phyloP scores from a whole-genome alignment of 2,329 filamentous ascomycete genomes.

The Amesomyces nigricolor region DNA sequence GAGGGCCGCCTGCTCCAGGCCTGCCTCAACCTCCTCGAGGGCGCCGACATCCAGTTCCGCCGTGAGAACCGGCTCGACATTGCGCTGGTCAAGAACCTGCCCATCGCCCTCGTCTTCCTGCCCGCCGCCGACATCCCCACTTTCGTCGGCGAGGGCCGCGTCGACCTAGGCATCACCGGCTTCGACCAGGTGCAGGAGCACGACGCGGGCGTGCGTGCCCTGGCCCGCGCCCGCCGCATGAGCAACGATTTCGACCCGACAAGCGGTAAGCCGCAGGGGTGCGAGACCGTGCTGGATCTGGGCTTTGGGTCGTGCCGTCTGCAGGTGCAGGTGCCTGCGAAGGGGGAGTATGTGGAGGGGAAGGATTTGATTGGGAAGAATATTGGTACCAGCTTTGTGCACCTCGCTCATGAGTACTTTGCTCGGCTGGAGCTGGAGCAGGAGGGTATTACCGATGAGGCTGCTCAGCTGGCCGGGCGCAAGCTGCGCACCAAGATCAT shows the following conservation, averaged over 20 bases:
- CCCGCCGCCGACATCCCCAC: slow-evolving; percentile 96
- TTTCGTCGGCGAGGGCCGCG: slow-evolving; percentile 90
- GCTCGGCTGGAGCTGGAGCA: slow-evolving; percentile 60
- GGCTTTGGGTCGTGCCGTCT: slow-evolving; percentile 88
- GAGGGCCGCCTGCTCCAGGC: slow-evolving; percentile 90
- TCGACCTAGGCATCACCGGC: slow-evolving; percentile 92
- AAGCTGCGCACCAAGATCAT: slow-evolving; percentile 82
- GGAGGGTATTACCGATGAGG: slow-evolving; percentile 36
- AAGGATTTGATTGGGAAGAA: slow-evolving; percentile 85
- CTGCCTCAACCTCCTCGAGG: slow-evolving; percentile 82
- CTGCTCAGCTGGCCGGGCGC: slow-evolving; percentile 30
- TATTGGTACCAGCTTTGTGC: slow-evolving; percentile 91
- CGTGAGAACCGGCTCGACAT: slow-evolving; percentile 94
- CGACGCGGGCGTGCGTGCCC: slow-evolving; percentile 56
- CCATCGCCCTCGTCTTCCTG: slow-evolving; percentile 92
- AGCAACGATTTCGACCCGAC: slow-evolving; percentile 41
- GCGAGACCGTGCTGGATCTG: slow-evolving; percentile 83
- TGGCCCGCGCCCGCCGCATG: slow-evolving; percentile 44
- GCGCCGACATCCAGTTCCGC: slow-evolving; percentile 93
- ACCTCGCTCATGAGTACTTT: slow-evolving; percentile 80
- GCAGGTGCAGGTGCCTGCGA: slow-evolving; percentile 93
- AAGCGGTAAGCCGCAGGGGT: slow-evolving; percentile 49
- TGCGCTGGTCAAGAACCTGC: slow-evolving; percentile 93
- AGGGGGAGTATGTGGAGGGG: slow-evolving; percentile 63
- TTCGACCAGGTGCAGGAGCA: slow-evolving; percentile 90